phyloP scores from a whole-genome alignment of 2,329 filamentous ascomycete species.

The Colletotrichum salicis region DNA sequence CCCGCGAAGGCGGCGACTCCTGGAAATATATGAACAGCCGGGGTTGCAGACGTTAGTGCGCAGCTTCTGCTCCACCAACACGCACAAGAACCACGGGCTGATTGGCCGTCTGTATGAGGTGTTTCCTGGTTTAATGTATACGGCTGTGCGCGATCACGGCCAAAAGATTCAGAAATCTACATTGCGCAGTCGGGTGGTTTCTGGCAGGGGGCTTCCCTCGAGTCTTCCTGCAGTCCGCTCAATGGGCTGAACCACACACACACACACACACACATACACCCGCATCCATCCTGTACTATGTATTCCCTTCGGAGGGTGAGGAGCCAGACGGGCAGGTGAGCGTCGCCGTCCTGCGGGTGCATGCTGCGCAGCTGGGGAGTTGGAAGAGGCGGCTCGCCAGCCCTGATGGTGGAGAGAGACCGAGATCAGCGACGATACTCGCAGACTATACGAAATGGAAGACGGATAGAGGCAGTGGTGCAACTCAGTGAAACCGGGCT shows the following conservation, averaged over 20 bases:
- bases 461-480: conserved; percentile 5
- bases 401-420: background rate
- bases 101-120: conserved; percentile 13
- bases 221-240: background rate
- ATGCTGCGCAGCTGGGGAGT: background rate
- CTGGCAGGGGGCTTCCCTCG: conserved; percentile 2
- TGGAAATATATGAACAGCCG: conserved; percentile 29
- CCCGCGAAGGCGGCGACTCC: conserved; percentile 30
- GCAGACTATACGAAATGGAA: background rate
- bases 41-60: conserved; percentile 17
- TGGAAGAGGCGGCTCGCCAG: conserved; percentile 1
- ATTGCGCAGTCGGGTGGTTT: background rate
- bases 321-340: conserved; percentile 23
- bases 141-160: background rate
- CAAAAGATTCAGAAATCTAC: conserved; percentile 11
- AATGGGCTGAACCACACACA: conserved; percentile 19
- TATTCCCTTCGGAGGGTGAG: conserved; percentile 11
- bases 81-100: background rate
- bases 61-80: conserved; percentile 22
- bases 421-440: too few species aligned
- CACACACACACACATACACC: background rate
- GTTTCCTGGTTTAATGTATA: conserved; percentile 3
- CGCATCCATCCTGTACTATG: conserved; percentile 4
- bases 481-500: conserved; percentile 25
- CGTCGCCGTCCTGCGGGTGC: background rate